Evolutionary conservation across 2,329 filamentous ascomycete genomes (phyloP).

Genomic region (Chrysoporthe austroafricana): DNA sequence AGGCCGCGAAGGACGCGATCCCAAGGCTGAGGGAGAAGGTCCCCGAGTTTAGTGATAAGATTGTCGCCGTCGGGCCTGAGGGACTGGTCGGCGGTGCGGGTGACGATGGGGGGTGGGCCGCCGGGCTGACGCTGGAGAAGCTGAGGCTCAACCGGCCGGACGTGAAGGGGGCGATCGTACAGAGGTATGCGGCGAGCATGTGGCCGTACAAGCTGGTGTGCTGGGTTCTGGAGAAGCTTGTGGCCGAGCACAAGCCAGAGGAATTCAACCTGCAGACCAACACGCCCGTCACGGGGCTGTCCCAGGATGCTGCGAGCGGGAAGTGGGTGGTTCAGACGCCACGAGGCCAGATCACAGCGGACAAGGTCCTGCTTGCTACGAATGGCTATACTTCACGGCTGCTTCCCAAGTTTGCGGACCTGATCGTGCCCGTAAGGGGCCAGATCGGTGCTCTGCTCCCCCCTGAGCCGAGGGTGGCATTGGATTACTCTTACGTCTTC

Average conservation of each 20-base stretch:
- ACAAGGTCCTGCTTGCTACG: constrained; percentile 73
- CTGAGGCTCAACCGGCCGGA: constrained; percentile 54
- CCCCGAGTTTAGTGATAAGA: constrained; percentile 60
- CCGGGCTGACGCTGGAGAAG: constrained; percentile 46
- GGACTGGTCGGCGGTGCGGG: constrained; percentile 19
- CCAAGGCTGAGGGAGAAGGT: constrained; percentile 51
- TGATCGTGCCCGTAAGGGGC: constrained; percentile 78
- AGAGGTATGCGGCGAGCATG: constrained; percentile 66
- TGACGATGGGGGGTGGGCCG: constrained; percentile 34
- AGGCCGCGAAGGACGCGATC: constrained; percentile 55
- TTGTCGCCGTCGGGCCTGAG: constrained; percentile 42
- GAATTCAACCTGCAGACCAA: constrained; percentile 75
- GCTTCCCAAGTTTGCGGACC: constrained; percentile 67
- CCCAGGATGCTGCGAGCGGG: constrained; percentile 27
- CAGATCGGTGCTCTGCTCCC: constrained; percentile 71
- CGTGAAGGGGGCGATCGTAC: constrained; percentile 67
- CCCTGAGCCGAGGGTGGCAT: constrained; percentile 42
- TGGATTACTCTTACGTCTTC: constrained; percentile 68
- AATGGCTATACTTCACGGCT: constrained; percentile 84
- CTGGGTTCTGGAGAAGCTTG: constrained; percentile 67
- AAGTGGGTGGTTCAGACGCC: constrained; percentile 68
- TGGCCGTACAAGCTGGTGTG: constrained; percentile 87
- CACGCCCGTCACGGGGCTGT: constrained; percentile 63
- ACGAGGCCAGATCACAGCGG: constrained; percentile 67
- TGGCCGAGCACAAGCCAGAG: constrained; percentile 42